Evolutionary conservation across 1,284 basidiomycete species (phyloP).

Genomic region (Ustilago shanxiensis): DNA sequence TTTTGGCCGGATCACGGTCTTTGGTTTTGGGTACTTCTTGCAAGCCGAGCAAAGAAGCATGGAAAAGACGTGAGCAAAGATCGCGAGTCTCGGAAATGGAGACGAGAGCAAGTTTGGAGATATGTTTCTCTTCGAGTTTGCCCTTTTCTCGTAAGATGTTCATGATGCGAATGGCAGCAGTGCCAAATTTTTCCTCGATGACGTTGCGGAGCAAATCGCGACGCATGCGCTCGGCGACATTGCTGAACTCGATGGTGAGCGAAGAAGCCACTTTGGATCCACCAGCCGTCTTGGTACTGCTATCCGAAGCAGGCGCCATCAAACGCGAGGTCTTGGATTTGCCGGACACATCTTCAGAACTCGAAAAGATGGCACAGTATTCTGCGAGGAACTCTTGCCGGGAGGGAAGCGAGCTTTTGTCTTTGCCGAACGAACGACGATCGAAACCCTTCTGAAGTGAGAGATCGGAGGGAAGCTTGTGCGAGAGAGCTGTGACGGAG

Average conservation of each 20-base stretch:
- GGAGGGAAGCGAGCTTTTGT: constrained; percentile 42
- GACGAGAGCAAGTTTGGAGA: constrained; percentile 93
- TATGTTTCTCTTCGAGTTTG: constrained; percentile 96
- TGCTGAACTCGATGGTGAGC: constrained; percentile 83
- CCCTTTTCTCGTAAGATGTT: constrained; percentile 85
- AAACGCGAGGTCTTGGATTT: constrained; percentile 75
- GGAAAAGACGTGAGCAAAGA: constrained; percentile 79
- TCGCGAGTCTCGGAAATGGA: constrained; percentile 87
- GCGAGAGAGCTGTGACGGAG: constrained; percentile 60
- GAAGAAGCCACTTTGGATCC: constrained; percentile 50
- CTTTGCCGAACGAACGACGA: constrained; percentile 48
- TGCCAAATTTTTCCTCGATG: constrained; percentile 85
- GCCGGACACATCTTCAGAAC: constrained; percentile 82
- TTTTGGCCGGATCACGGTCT: constrained; percentile 65
- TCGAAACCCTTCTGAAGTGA: constrained; percentile 74
- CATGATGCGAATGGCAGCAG: constrained; percentile 85
- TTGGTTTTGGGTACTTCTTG: constrained; percentile 69
- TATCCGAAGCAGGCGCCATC: constrained; percentile 60
- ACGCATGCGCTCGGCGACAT: constrained; percentile 80
- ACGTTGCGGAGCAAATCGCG: constrained; percentile 82
- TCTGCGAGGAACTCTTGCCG: constrained; percentile 70
- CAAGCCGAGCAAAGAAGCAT: constrained; percentile 60
- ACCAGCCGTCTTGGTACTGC: constrained; percentile 54
- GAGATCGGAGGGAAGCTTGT: constrained; percentile 70
- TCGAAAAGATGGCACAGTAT: constrained; percentile 81